Base-by-base conservation (phyloP, 2,329 filamentous ascomycete species). In the Cladosporium halotolerans region DNA sequence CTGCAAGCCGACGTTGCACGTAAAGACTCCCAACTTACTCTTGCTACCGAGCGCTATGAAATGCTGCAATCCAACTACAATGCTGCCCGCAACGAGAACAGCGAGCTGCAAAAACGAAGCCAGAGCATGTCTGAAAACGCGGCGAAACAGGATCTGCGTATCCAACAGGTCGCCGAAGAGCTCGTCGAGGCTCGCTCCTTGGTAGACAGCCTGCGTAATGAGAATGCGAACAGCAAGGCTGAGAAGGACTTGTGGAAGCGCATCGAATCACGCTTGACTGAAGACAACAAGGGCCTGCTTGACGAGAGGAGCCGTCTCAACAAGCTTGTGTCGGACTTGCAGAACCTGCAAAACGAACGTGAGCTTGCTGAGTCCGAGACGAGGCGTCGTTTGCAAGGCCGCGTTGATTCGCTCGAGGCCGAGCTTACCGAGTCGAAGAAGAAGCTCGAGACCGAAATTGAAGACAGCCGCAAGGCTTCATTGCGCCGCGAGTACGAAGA, bases 201-300 rank as follows among this genome's bases (percentile, higher is more conserved):
- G 49, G 77, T 88, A 3, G 92, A 99, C 65, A 91, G 89, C 64
- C 81, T 96, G 70, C 86, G 90, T 49, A 90, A 89, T 59, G 93
- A 99, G 68, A 89, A 85, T 51, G 85, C 90, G 13, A 96, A 97
- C 65, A 80, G 96, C 33, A 96, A 95, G 69, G 91, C 92, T 0
- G 92, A 97, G 70, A 96, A 96, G 73, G 87, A 89, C 36, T 78
- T 99, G 9, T 96, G 88, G 87, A 95, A 93, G 73, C 89, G 86
- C 53, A 95, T 96, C 33, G 91, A 97, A 67, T 85, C 88, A 58
- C 84, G 95, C 49, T 77, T 97, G 41, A 86, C 82, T 57, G 89
- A 93, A 63, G 91, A 97, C 65, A 96, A 93, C 59, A 89, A 96
- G 65, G 82, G 75, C 16, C 76, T 97, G 10, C 79, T 87, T 40